Conservation (phyloP, 768 basidiomycete genomes). For the Leccinellum rugosiceps region DNA sequence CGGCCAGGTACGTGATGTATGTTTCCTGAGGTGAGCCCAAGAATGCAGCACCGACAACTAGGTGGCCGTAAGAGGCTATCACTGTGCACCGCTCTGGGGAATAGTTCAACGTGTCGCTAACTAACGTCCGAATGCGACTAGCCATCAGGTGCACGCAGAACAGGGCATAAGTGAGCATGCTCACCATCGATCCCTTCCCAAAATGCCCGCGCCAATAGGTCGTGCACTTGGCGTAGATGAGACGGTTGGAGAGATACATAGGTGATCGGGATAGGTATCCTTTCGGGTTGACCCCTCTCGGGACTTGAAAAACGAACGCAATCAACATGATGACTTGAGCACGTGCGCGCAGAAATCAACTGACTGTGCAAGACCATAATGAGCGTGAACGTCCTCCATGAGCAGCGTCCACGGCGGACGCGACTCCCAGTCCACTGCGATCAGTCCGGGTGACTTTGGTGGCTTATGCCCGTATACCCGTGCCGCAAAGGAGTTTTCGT, state of each 20-base stretch:
- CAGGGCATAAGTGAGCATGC: constrained; percentile 4
- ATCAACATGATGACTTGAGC: constrained; percentile 1
- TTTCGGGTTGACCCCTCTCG: constrained; percentile 43
- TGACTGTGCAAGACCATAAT: constrained; percentile 61
- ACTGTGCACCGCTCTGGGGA: constrained; percentile 71
- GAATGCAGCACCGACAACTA: constrained; percentile 74
- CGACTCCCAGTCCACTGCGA: constrained; percentile 73
- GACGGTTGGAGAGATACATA: constrained; percentile 57
- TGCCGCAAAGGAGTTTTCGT: constrained; percentile 61
- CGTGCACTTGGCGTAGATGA: constrained; percentile 71
- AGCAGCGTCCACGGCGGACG: constrained; percentile 70
- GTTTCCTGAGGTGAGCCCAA: constrained; percentile 77
- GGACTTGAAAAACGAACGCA: constrained; percentile 41
- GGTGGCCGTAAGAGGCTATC: constrained; percentile 64
- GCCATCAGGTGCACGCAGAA: neutral
- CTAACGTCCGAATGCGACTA: constrained; percentile 34
- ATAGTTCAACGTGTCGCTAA: constrained; percentile 66
- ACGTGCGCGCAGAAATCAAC: neutral
- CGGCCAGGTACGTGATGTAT: constrained; percentile 80
- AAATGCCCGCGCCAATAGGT: constrained; percentile 62
- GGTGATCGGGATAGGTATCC: constrained; percentile 51
- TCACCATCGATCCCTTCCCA: constrained; percentile 77
- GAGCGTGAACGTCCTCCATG: constrained; percentile 68
- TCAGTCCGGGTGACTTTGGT: constrained; percentile 31
- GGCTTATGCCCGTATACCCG: constrained; percentile 48